Conservation (phyloP, 768 basidiomycete genomes). For the Phanerochaete sordida region DNA sequence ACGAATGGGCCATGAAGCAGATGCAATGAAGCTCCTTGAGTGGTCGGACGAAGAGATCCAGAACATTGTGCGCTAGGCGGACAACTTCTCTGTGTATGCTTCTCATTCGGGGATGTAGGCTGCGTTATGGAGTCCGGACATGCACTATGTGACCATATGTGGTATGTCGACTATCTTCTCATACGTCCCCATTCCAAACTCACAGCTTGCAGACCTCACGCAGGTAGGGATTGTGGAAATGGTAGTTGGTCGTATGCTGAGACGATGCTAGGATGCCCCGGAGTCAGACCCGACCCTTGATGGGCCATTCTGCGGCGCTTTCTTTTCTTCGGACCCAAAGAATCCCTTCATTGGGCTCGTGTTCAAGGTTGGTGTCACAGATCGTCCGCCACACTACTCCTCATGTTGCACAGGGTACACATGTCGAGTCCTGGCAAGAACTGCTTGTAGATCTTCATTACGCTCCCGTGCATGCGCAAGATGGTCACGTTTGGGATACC, state of each 20-base stretch:
- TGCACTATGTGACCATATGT: conserved; percentile 15
- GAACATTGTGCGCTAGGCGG: conserved; percentile 10
- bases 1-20: conserved; percentile 2
- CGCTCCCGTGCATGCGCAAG: conserved; percentile 6
- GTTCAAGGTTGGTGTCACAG: conserved; percentile 8
- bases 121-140: conserved; percentile 3
- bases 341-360: conserved; percentile 11
- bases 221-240: not conserved
- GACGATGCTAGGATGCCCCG: conserved; percentile 1
- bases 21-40: not conserved
- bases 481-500: conserved; percentile 10
- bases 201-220: not conserved
- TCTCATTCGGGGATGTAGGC: not conserved
- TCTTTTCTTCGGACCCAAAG: conserved; percentile 7
- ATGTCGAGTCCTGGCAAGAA: conserved; percentile 12
- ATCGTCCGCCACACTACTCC: not conserved
- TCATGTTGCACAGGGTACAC: conserved; percentile 6
- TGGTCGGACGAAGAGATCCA: conserved; percentile 13
- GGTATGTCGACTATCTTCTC: not conserved
- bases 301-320: conserved; percentile 12
- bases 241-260: not conserved
- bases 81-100: not conserved
- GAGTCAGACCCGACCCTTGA: conserved; percentile 12
- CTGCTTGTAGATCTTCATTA: conserved; percentile 13
- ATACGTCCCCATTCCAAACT: not conserved